Conservation (phyloP, 768 basidiomycete species). For the Boletus rubescentipes region DNA sequence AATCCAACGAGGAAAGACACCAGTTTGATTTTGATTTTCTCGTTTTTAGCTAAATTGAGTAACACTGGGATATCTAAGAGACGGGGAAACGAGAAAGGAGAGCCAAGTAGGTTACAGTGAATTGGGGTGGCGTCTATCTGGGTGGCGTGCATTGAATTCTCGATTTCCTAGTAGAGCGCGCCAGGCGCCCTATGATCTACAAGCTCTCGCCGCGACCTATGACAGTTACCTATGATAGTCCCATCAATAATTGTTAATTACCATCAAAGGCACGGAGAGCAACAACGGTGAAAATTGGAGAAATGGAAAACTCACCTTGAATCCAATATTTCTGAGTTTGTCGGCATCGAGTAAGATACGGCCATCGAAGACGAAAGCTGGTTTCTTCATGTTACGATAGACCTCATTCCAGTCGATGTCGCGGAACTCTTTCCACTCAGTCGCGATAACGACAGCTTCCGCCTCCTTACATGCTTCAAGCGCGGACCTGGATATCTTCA, state of each 20-base stretch:
- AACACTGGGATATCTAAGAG: neutral
- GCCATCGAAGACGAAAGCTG: constrained; percentile 98
- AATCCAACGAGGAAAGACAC: neutral
- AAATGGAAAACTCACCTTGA: constrained; percentile 49
- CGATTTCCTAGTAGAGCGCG: neutral
- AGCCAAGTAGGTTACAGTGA: constrained; percentile 1
- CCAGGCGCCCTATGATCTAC: constrained; percentile 18
- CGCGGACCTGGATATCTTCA: constrained; percentile 74
- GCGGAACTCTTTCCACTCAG: constrained; percentile 97
- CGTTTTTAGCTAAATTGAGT: constrained; percentile 15
- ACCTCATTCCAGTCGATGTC: constrained; percentile 88
- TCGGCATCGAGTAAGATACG: constrained; percentile 83
- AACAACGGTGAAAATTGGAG: neutral
- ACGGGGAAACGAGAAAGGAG: neutral
- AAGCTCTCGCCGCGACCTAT: constrained; percentile 56
- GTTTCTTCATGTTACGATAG: constrained; percentile 90
- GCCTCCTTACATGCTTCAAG: constrained; percentile 85
- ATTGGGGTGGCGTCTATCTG: neutral
- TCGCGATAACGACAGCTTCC: constrained; percentile 94
- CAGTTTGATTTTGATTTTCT: neutral
- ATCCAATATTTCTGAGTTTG: constrained; percentile 81
- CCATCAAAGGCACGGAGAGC: constrained; percentile 1
- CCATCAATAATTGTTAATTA: constrained; percentile 8
- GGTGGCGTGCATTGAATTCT: constrained; percentile 10
- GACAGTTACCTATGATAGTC: constrained; percentile 45